Evolutionary conservation across 2,329 filamentous ascomycete genomes (phyloP).

Genomic region (Fusarium dimerum): DNA sequence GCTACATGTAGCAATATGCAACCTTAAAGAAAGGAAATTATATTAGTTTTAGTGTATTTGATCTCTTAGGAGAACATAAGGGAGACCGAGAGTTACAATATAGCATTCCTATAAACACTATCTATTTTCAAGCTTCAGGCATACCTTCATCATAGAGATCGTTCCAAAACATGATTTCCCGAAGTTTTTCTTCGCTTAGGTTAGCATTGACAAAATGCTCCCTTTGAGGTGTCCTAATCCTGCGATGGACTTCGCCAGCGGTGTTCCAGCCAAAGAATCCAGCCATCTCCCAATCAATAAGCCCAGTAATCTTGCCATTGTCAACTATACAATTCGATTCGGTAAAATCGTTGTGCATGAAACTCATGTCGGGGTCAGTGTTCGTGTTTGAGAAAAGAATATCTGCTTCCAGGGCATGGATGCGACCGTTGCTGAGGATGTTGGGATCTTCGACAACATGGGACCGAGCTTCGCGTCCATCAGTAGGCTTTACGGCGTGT

Average conservation of each 20-base stretch:
- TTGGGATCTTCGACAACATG: slow-evolving; percentile 60
- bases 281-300: slow-evolving; percentile 46
- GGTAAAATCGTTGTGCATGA: slow-evolving; percentile 44
- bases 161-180: slow-evolving; percentile 1
- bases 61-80: too few relatives aligned
- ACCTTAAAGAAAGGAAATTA: too few relatives aligned
- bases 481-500: slow-evolving; percentile 24
- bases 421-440: slow-evolving; percentile 54
- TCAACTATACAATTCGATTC: slow-evolving; percentile 40
- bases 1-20: too few relatives aligned
- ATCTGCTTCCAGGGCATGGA: slow-evolving; percentile 34
- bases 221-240: slow-evolving; percentile 24
- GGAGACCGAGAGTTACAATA: too few relatives aligned
- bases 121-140: too few relatives aligned
- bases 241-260: slow-evolving; percentile 29
- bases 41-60: too few relatives aligned
- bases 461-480: slow-evolving; percentile 14
- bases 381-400: slow-evolving; percentile 30
- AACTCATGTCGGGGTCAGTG: slow-evolving; percentile 29
- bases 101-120: too few relatives aligned
- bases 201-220: slow-evolving; percentile 21
- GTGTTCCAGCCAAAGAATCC: slow-evolving; percentile 36
- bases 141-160: slow-evolving; percentile 6
- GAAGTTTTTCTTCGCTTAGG: background rate
- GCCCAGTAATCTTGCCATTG: slow-evolving; percentile 38